These are phyloP conservation scores for Paracoccidioides brasiliensis DNA, from an alignment of 2,329 filamentous ascomycete species.

Conservation along the genomic window DNA sequence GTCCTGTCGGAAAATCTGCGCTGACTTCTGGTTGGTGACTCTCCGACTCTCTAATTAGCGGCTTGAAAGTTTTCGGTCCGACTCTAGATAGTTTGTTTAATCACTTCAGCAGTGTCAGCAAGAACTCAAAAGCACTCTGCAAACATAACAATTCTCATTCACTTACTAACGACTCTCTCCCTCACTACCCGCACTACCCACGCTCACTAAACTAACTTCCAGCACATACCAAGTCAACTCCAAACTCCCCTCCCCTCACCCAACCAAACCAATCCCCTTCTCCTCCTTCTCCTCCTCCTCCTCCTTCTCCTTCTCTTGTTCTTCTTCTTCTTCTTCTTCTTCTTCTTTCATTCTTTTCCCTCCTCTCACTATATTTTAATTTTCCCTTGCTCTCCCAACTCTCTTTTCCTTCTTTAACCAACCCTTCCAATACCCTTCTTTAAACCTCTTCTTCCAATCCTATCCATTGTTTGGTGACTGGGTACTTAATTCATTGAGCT, in stretches of 20 bases:
- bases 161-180: too few relatives aligned
- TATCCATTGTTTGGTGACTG: neutral
- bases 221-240: neutral
- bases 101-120: too few relatives aligned
- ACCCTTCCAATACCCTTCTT: too few relatives aligned
- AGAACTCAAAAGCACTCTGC: too few relatives aligned
- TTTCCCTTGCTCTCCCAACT: neutral
- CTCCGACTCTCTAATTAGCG: neutral
- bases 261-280: conserved; percentile 5
- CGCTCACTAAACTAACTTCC: too few relatives aligned
- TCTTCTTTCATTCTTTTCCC: conserved; percentile 1
- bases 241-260: neutral
- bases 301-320: conserved; percentile 7
- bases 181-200: too few relatives aligned
- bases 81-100: neutral
- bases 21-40: neutral
- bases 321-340: conserved; percentile 8
- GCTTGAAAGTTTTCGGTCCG: neutral
- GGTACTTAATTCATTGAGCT: neutral
- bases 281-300: neutral
- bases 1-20: neutral
- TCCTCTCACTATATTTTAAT: neutral
- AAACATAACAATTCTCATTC: too few relatives aligned
- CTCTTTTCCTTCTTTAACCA: neutral
- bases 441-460: neutral